phyloP scores from a whole-genome alignment of 2,329 filamentous ascomycete genomes.

The Alternaria rosae region DNA sequence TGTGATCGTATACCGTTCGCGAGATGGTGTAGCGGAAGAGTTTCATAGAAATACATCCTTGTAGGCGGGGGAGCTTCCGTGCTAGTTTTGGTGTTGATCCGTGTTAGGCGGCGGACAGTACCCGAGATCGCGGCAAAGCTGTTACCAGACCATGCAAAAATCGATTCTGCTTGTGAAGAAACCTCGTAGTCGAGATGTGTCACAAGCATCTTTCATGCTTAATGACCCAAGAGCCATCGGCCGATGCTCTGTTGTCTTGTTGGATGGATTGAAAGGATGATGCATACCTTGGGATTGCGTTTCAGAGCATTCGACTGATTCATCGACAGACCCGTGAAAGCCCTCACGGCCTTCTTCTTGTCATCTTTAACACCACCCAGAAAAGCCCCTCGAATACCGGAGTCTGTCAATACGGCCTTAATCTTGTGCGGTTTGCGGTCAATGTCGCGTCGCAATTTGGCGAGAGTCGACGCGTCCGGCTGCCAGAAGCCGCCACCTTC shows the following conservation, averaged over 20 bases:
- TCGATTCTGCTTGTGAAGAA: background rate
- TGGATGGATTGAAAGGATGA: slow-evolving; percentile 16
- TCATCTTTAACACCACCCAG: slow-evolving; percentile 64
- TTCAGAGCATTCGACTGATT: slow-evolving; percentile 82
- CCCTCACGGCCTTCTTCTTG: slow-evolving; percentile 68
- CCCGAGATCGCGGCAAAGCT: slow-evolving; percentile 5
- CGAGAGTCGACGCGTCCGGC: slow-evolving; percentile 72
- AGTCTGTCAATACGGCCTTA: slow-evolving; percentile 70
- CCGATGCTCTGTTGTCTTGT: background rate
- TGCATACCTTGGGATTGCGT: slow-evolving; percentile 80
- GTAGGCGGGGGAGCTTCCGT: background rate
- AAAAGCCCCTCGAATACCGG: slow-evolving; percentile 69
- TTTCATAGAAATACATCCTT: background rate
- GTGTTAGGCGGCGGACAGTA: slow-evolving; percentile 2
- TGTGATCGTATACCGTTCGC: background rate
- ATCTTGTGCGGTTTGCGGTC: slow-evolving; percentile 75
- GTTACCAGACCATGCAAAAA: background rate
- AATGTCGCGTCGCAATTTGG: slow-evolving; percentile 74
- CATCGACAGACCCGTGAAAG: slow-evolving; percentile 64
- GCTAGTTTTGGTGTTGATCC: slow-evolving; percentile 2
- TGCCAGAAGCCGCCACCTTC: slow-evolving; percentile 81
- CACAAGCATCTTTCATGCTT: background rate
- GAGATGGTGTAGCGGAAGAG: background rate
- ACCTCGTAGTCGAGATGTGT: background rate
- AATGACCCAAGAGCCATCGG: background rate